Evolutionary conservation across 139 green algal species (phyloP), one percentile per base, ranked within the genome.

Genomic region (Coelastrella sp.): DNA sequence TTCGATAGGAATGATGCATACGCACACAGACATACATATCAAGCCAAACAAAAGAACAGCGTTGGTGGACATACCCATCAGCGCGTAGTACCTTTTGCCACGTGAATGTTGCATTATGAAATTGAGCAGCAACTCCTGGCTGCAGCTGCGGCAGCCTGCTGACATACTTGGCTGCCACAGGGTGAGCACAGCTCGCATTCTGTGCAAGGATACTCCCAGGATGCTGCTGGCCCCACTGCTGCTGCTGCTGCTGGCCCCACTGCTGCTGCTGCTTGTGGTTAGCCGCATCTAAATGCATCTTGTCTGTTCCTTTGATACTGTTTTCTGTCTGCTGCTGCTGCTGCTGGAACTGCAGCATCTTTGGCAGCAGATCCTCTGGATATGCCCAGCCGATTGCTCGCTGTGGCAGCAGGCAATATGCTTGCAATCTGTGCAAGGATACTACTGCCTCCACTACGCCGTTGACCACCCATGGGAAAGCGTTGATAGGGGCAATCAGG

Each of bases 381-480:
- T 87, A 92, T 17, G 47, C 64, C 80, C 78, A 79, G 75, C 32
- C 74, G 4, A 16, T 79, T 54, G 23, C 5, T 4, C 77, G 80
- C 71, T 88, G 88, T 8, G 83, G 66, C 65, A 85, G 81, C 60
- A 79, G 59, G 14, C 95, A 88, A 56, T 95, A 97, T 0, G 32
- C 17, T 54, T 93, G 83, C 14, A 98, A 90, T 2, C 97, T 87
- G 0, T 73, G 14, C 4, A 97, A 75, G 0, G 95, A 97, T 32
- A 98, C 96, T 6, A 96, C 0, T 0, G 95, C 96, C 74, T 98
- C 96, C 32, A 98, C 93, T 14, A 96, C 92, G 20, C 96, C 95
- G 83, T 97, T 98, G 76, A 98, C 91, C 54, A 98, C 96, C 95
- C 97, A 99, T 7, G 97, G 97, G 58, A 99, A 95, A 22, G 93